These are phyloP conservation scores for Cokeromyces recurvatus DNA, from an alignment of 371 early-diverging fungal species.

Conservation along the genomic window DNA sequence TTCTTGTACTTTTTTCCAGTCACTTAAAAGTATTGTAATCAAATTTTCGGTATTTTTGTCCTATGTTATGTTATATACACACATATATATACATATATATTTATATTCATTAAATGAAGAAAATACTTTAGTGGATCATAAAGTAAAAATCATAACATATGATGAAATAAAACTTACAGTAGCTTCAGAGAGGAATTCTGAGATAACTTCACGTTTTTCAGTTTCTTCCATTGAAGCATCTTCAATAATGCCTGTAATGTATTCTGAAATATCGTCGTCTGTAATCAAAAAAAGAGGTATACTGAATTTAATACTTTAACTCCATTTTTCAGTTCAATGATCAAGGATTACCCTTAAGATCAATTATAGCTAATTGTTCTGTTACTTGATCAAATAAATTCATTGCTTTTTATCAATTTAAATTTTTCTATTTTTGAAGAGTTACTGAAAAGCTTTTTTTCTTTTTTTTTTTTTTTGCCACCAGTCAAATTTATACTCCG, in stretches of 20 bases:
- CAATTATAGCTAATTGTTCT: conserved; percentile 17
- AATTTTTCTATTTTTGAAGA: too few relatives aligned
- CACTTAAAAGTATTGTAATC: conserved; percentile 26
- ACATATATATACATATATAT: neutral
- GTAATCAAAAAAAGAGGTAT: too few relatives aligned
- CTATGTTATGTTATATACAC: conserved; percentile 7
- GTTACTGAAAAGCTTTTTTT: too few relatives aligned
- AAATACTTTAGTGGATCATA: neutral
- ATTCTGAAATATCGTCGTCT: conserved; percentile 51
- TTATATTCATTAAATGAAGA: neutral
- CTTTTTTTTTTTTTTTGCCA: too few relatives aligned
- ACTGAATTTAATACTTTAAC: neutral
- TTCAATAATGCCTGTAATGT: conserved; percentile 51
- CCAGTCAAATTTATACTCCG: too few relatives aligned
- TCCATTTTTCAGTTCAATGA: neutral
- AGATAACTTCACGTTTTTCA: conserved; percentile 53
- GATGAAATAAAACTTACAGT: conserved; percentile 33
- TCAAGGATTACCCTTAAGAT: conserved; percentile 20
- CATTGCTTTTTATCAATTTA: too few relatives aligned
- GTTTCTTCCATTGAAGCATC: conserved; percentile 52
- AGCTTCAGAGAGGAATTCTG: conserved; percentile 49
- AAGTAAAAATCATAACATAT: neutral
- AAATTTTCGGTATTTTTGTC: conserved; percentile 33
- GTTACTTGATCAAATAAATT: conserved; percentile 25
- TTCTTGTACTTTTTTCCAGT: conserved; percentile 36